Base-by-base conservation (phyloP, 1,284 basidiomycete species). In the Chiua sp. region DNA sequence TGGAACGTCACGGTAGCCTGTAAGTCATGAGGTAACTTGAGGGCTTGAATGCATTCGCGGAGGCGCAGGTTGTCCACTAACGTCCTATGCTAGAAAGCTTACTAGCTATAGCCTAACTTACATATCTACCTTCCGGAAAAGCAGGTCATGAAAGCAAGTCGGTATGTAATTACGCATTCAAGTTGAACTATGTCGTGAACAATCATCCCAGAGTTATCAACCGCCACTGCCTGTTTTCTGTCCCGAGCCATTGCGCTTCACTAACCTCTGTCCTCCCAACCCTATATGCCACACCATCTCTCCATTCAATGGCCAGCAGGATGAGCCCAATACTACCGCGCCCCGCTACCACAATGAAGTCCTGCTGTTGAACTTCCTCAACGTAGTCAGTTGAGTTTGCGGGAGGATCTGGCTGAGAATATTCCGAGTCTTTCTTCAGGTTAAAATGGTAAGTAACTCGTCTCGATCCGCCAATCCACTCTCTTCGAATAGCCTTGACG, bases 301-400 rank as follows among this genome's bases (percentile, higher is more conserved):
- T 48, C 65, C 64, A 67, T 30, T 67, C 65, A 13, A 65, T 37
- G 3, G 65, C 65, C 6, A 65, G 10, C 46, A 65, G 56, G 2
- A 65, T n/a, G 32, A 65, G 49, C 26, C 2, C 11, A 28, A 15
- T 1, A 5, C 15, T 10, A 1, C 28, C 30, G 5, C 26, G 1
- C 8, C 54, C 63, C 10, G 63, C 63, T 16, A 67, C 12, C 28
- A 68, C 56, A 10, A 65, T 53, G 5, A 65, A 68, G 26, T 68
- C 64, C 35, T 68, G 64, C 3, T 55, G 7, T 23, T 59, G n/a
- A 33, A 65, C 39, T 11, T 65, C 57, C 5, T 44, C 42, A 12
- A 22, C 10, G 10, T 22, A 44, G 8, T 10, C 13, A 7, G 5
- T 44, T 22, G 2, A 3, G 35, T 48, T n/a, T 2, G 50, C 50